Evolutionary conservation across 495 filamentous ascomycete species (phyloP).

Genomic region (Penicillium angulare): DNA sequence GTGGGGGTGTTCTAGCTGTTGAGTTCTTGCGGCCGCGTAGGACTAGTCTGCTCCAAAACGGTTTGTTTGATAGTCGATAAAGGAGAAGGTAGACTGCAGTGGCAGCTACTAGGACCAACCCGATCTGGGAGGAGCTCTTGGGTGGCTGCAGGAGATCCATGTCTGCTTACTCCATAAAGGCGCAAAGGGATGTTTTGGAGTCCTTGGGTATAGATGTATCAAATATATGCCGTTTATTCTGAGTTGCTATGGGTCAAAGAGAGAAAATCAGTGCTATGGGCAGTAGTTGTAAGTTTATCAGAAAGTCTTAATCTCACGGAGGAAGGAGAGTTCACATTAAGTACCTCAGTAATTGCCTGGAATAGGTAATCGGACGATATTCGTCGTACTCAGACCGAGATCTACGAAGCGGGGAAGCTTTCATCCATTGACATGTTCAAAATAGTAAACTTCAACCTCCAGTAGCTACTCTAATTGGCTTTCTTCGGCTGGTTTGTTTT

Average conservation of each 20-base stretch:
- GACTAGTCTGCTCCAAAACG: slow-evolving; percentile 12
- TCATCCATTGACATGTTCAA: slow-evolving; percentile 4
- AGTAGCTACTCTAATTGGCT: slow-evolving; percentile 17
- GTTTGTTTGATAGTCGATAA: slow-evolving; percentile 6
- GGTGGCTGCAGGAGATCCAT: slow-evolving; percentile 12
- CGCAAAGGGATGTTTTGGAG: neutral
- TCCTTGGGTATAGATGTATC: neutral
- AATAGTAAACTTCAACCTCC: too few species aligned
- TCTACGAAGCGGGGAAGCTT: slow-evolving; percentile 21
- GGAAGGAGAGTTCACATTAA: slow-evolving; percentile 5
- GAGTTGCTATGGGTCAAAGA: neutral
- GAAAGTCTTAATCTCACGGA: too few species aligned
- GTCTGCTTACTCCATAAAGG: slow-evolving; percentile 6
- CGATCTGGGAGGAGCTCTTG: slow-evolving; percentile 24
- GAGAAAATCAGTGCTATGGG: too few species aligned
- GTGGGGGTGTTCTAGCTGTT: slow-evolving; percentile 53
- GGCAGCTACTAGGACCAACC: slow-evolving; percentile 23
- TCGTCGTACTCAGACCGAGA: slow-evolving; percentile 4
- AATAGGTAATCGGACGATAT: neutral
- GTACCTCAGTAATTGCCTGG: neutral
- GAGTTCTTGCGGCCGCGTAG: slow-evolving; percentile 35
- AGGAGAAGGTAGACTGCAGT: slow-evolving; percentile 20
- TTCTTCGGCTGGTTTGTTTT: slow-evolving; percentile 17
- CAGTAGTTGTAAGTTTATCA: too few species aligned
- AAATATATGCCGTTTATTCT: neutral